Evolutionary conservation across 1,284 basidiomycete genomes (phyloP).

Genomic region (Cerioporus squamosus): DNA sequence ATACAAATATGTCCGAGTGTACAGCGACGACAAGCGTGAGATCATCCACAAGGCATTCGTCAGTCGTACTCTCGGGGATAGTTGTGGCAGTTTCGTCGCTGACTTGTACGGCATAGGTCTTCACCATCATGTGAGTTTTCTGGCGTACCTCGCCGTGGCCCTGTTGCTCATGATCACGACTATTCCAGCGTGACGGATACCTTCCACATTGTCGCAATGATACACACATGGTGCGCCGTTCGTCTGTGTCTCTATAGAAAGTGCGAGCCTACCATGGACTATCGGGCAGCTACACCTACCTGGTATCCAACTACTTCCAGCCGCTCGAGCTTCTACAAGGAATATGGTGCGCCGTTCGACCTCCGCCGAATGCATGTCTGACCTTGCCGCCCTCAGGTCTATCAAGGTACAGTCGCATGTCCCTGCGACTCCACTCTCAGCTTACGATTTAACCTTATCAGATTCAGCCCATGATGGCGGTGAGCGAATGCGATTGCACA

Average conservation of each 20-base stretch:
- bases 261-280: not conserved
- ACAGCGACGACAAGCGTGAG: not conserved
- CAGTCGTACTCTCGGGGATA: not conserved
- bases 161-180: not conserved
- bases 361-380: not conserved
- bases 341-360: not conserved
- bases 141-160: not conserved
- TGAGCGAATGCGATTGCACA: too few species aligned
- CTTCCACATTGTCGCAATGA: not conserved
- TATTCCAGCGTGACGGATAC: not conserved
- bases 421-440: not conserved
- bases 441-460: not conserved
- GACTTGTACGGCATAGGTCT: not conserved
- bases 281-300: constrained; percentile 9
- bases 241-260: too few species aligned
- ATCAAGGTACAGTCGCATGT: not conserved
- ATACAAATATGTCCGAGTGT: constrained; percentile 1
- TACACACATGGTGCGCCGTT: constrained; percentile 6
- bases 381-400: not conserved
- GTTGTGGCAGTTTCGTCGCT: too few species aligned
- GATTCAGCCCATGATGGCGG: not conserved
- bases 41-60: not conserved
- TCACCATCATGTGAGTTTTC: not conserved
- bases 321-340: not conserved
- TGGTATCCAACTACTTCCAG: constrained; percentile 2